These are phyloP conservation scores for Tylopilus sp. DNA, from an alignment of 1,284 basidiomycete species.

Conservation along the genomic window DNA sequence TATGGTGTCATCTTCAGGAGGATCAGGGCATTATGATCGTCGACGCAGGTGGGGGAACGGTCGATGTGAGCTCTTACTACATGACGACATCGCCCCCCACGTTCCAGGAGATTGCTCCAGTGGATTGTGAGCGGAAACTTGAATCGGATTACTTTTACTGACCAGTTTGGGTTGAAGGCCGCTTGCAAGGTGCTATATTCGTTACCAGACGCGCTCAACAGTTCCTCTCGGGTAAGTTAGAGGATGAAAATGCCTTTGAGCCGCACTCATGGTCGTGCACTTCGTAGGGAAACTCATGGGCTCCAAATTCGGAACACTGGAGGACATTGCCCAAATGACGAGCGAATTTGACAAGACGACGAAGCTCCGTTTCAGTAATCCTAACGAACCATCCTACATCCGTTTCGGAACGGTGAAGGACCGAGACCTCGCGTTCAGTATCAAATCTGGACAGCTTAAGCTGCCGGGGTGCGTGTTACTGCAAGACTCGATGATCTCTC, in stretches of 20 bases:
- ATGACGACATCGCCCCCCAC: constrained; percentile 20
- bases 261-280: neutral
- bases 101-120: constrained; percentile 34
- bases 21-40: constrained; percentile 44
- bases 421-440: constrained; percentile 36
- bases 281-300: constrained; percentile 32
- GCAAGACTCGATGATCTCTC: neutral
- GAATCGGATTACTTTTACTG: neutral
- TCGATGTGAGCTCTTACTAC: constrained; percentile 40
- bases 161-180: constrained; percentile 22
- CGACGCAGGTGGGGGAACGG: constrained; percentile 50
- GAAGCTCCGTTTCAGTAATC: constrained; percentile 40
- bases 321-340: constrained; percentile 37
- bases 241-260: neutral
- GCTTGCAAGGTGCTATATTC: constrained; percentile 35
- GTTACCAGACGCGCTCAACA: constrained; percentile 34
- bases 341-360: constrained; percentile 40
- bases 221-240: constrained; percentile 30
- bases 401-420: constrained; percentile 40
- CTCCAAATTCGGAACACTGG: constrained; percentile 35
- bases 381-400: constrained; percentile 37
- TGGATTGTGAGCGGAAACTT: constrained; percentile 28
- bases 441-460: constrained; percentile 41
- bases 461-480: constrained; percentile 33
- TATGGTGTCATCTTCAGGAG: constrained; percentile 14